Evolutionary conservation across 345 rosid species (phyloP), one percentile per base, ranked within the genome.

Genomic region (Populus davidiana): DNA sequence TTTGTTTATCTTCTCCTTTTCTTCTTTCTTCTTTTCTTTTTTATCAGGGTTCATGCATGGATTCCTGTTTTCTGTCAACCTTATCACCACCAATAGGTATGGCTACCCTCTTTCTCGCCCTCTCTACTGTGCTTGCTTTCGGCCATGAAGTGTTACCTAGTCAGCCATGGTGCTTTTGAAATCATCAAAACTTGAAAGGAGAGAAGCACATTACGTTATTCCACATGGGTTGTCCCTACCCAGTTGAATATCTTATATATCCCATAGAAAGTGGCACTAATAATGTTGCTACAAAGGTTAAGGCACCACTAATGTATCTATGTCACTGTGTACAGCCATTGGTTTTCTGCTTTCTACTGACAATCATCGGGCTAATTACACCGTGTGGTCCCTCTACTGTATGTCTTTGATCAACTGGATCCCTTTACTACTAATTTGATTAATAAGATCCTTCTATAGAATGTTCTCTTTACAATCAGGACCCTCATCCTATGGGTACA

Each of bases 171-270:
- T 33, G 73, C 82, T 80, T 83, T 78, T 75, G 79, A 75, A 61
- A 59, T 73, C 69, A 73, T 69, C 54, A 65, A 16, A 9, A 14
- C 41, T 77, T 61, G 50, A 11, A 68, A 59, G 21, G 27, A 61
- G 49, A 69, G 72, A 69, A 44, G 25, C 74, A 71, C 63, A 31
- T 7, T 27, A 21, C 17, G 47, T 75, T 33, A 18, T 49, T 68
- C 81, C 86, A 84, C 82, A 68, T 78, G 86, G 80, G 69, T 7
- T 25, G 82, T 62, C 78, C 80, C 86, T 75, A 68, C 78, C 50
- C 47, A 2, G 2, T 36, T 17, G 41, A 63, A 74, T 62, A 33
- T 67, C 29, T 41, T 36, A 14, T 11, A 8, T 54, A 33, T 62
- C 44, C 25, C 25, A 8, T 23, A 25, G 17, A 72, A 71, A 21